These are phyloP conservation scores for Starmerella sirachaensis DNA, from an alignment of 805 yeast species.

Conservation along the genomic window DNA sequence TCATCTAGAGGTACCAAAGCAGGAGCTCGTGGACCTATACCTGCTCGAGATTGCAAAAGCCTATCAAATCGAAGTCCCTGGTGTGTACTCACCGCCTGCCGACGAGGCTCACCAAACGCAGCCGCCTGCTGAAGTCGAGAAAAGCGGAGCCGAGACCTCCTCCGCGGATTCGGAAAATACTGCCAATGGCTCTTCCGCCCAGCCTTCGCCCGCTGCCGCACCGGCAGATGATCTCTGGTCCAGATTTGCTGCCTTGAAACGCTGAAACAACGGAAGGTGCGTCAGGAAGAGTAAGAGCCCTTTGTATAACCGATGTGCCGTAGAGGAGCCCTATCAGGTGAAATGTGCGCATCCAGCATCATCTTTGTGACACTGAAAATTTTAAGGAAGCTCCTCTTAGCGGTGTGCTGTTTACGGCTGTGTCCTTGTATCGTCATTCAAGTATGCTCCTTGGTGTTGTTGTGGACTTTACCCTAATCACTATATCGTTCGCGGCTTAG, in stretches of 20 bases:
- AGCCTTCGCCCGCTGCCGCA: background rate
- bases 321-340: no score
- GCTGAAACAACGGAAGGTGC: no score
- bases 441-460: no score
- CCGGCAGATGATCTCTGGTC: constrained; percentile 22
- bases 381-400: background rate
- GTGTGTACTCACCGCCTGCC: constrained; percentile 26
- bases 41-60: constrained; percentile 71
- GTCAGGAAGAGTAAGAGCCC: no score
- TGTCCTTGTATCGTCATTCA: no score
- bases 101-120: constrained; percentile 3
- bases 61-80: constrained; percentile 63
- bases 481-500: no score
- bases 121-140: constrained; percentile 2
- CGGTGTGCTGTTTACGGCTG: no score
- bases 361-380: background rate
- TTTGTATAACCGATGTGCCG: no score
- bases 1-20: constrained; percentile 52
- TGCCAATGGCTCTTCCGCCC: background rate
- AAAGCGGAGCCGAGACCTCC: background rate
- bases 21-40: constrained; percentile 54
- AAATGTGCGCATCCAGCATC: no score
- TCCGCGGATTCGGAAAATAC: background rate
- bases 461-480: no score
- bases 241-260: constrained; percentile 22